Evolutionary conservation across 441 rosid species (phyloP).

Genomic region (Sinapis alba): DNA sequence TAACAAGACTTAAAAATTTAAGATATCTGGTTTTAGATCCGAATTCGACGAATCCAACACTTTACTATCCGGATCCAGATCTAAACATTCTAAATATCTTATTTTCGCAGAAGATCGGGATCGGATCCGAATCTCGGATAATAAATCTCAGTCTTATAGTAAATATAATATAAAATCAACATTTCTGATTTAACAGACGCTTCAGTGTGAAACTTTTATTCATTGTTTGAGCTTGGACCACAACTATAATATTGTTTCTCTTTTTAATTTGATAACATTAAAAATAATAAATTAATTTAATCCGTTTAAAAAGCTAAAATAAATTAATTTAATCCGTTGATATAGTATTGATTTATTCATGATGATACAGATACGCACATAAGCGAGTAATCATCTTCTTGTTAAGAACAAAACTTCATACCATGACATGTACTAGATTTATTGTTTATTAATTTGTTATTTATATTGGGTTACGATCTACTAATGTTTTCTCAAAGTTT

Average conservation of each 20-base stretch:
- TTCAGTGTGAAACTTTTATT: neutral
- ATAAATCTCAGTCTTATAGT: too few relatives aligned
- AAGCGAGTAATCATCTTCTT: neutral
- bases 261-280: too few relatives aligned
- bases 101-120: too few relatives aligned
- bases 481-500: neutral
- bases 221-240: neutral
- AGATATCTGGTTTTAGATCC: too few relatives aligned
- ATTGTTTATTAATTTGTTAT: neutral
- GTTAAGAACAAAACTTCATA: neutral
- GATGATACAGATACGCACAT: neutral
- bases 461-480: neutral
- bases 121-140: too few relatives aligned
- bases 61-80: too few relatives aligned
- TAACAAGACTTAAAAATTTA: too few relatives aligned
- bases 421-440: neutral
- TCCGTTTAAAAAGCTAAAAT: too few relatives aligned
- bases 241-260: neutral
- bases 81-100: too few relatives aligned
- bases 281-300: too few relatives aligned
- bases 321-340: too few relatives aligned
- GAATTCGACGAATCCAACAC: too few relatives aligned
- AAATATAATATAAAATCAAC: neutral
- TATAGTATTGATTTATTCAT: neutral
- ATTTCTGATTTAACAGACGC: neutral